Conservation (phyloP, 192 early-diverging fungal species). For the Glomus cerebriforme region DNA sequence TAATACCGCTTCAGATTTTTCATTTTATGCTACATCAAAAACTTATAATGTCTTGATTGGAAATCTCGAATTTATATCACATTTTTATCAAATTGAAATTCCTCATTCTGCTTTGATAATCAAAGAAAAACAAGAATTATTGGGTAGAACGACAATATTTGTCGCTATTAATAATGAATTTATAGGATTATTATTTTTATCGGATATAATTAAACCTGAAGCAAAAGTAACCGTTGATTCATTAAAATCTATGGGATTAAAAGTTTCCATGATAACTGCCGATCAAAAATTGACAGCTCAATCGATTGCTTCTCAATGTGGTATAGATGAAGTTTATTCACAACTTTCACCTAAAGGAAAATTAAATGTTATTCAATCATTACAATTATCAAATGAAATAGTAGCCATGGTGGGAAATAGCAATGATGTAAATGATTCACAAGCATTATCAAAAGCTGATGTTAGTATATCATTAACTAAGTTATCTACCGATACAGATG, state of each 20-base stretch:
- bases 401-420: conserved; percentile 85
- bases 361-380: conserved; percentile 63
- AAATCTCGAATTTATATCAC: conserved; percentile 64
- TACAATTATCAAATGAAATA: conserved; percentile 61
- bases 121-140: conserved; percentile 55
- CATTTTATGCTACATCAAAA: background rate
- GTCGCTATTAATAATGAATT: conserved; percentile 65
- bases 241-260: conserved; percentile 73
- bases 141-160: conserved; percentile 79
- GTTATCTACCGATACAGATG: conserved; percentile 68
- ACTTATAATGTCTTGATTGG: conserved; percentile 68
- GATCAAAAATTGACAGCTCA: conserved; percentile 84
- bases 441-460: conserved; percentile 80
- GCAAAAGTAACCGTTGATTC: conserved; percentile 66
- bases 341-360: conserved; percentile 91
- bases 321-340: conserved; percentile 85
- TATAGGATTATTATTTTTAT: conserved; percentile 72
- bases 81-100: conserved; percentile 46
- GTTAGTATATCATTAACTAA: conserved; percentile 86
- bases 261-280: conserved; percentile 90
- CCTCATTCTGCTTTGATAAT: conserved; percentile 41
- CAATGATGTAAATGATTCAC: conserved; percentile 95
- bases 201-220: conserved; percentile 84
- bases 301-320: conserved; percentile 78
- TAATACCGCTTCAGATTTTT: background rate